Evolutionary conservation across 2,329 filamentous ascomycete genomes (phyloP).

Genomic region (Pyrenochaeta sp.): DNA sequence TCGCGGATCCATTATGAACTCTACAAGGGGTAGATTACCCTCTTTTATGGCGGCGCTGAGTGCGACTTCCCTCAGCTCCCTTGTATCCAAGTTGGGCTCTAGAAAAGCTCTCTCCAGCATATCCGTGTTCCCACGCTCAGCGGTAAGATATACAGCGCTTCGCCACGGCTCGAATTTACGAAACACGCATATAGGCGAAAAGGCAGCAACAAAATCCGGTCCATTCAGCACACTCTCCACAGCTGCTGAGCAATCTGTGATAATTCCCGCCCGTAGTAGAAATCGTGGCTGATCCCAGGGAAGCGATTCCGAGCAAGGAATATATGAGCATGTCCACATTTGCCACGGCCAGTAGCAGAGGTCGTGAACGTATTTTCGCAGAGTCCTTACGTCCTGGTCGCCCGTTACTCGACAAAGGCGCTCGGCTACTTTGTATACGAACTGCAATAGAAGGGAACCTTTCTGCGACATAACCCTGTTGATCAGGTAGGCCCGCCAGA

Average conservation of each 20-base stretch:
- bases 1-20: conserved; percentile 1
- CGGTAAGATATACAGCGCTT: background rate
- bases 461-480: conserved; percentile 3
- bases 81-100: background rate
- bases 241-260: background rate
- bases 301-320: background rate
- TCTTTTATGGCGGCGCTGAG: background rate
- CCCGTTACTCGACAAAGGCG: background rate
- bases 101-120: background rate
- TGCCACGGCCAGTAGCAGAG: background rate
- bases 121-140: background rate
- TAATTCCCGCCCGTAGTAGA: conserved; percentile 1
- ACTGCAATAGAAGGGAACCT: background rate
- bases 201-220: background rate
- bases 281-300: background rate
- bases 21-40: conserved; percentile 1
- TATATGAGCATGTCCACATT: background rate
- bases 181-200: background rate
- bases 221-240: background rate
- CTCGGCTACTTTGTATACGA: background rate
- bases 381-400: background rate
- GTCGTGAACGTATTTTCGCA: background rate
- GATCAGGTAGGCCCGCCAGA: conserved; percentile 11
- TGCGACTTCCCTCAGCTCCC: background rate
- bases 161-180: background rate